These are phyloP conservation scores for Aspergillus panamensis DNA, from an alignment of 495 filamentous ascomycete species.

Conservation along the genomic window DNA sequence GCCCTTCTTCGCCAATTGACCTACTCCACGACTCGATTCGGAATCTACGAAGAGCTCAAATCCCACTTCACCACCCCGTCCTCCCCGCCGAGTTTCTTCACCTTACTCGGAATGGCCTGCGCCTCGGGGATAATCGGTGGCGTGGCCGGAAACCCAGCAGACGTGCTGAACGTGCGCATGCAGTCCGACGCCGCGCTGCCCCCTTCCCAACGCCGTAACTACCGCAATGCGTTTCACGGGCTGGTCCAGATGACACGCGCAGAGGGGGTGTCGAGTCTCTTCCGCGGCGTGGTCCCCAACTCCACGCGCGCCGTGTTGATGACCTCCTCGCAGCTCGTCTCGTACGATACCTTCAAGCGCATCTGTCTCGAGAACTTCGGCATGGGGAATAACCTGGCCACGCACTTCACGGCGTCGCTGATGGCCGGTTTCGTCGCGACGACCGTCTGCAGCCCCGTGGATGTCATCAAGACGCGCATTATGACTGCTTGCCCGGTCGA, in stretches of 20 bases:
- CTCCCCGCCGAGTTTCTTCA: conserved; percentile 55
- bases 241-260: conserved; percentile 76
- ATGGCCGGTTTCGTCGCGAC: conserved; percentile 91
- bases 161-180: conserved; percentile 98
- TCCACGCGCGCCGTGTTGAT: conserved; percentile 85
- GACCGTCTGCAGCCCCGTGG: conserved; percentile 90
- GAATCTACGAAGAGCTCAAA: conserved; percentile 92
- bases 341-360: conserved; percentile 88
- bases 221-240: conserved; percentile 84
- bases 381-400: conserved; percentile 72
- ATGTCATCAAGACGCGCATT: conserved; percentile 94
- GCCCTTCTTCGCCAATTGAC: conserved; percentile 87
- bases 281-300: conserved; percentile 91
- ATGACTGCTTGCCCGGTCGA: conserved; percentile 67
- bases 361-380: conserved; percentile 62
- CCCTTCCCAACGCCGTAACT: conserved; percentile 70
- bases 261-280: conserved; percentile 70
- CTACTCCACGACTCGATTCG: conserved; percentile 90
- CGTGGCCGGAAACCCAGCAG: conserved; percentile 86
- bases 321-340: conserved; percentile 87
- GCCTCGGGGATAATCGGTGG: conserved; percentile 87
- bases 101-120: conserved; percentile 75
- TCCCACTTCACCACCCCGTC: conserved; percentile 52
- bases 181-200: conserved; percentile 89
- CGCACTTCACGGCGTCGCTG: conserved; percentile 84